A percentile compares a stretch with the other conserved stretches of the same genome.
phyloP scores from a whole-genome alignment of 345 rosid genomes.

The Moricandia moricandioides region DNA sequence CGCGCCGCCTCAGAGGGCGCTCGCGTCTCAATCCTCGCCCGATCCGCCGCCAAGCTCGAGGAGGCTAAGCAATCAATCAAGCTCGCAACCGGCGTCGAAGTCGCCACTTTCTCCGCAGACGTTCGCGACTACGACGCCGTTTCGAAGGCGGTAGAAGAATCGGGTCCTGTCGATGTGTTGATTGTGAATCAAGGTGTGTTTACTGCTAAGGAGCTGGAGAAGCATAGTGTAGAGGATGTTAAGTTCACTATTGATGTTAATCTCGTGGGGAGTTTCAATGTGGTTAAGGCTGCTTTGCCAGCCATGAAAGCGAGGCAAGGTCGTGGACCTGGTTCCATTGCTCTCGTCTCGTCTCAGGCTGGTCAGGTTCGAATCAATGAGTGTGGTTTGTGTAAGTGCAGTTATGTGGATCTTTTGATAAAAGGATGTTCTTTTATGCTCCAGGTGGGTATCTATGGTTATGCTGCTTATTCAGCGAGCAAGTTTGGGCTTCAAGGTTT shows the following conservation, averaged over 20 bases:
- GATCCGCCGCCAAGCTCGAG: constrained; percentile 58
- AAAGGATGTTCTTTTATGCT: constrained; percentile 5
- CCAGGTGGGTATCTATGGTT: constrained; percentile 85
- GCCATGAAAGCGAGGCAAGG: constrained; percentile 57
- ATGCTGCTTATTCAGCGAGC: constrained; percentile 79
- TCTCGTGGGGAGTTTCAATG: constrained; percentile 72
- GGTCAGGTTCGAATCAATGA: constrained; percentile 58
- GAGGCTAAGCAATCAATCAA: constrained; percentile 60
- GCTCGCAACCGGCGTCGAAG: constrained; percentile 69
- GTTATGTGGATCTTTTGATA: background rate
- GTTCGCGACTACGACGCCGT: constrained; percentile 73
- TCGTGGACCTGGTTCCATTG: constrained; percentile 55
- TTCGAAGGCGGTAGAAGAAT: constrained; percentile 43
- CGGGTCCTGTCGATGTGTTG: constrained; percentile 73
- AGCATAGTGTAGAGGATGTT: constrained; percentile 60
- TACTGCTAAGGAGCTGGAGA: constrained; percentile 53
- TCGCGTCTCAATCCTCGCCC: constrained; percentile 70
- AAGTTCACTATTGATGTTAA: constrained; percentile 76
- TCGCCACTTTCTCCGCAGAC: constrained; percentile 60
- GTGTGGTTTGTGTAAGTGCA: background rate
- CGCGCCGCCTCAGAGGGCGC: constrained; percentile 70
- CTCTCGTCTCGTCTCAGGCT: constrained; percentile 82
- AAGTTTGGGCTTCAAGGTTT: constrained; percentile 83
- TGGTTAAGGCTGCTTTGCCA: constrained; percentile 78
- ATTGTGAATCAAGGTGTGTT: constrained; percentile 81